Percentiles rank a stretch among this genome's conserved stretches.
Evolutionary conservation across 2,329 filamentous ascomycete genomes (phyloP).

Genomic region (Fusarium odoratissimum): DNA sequence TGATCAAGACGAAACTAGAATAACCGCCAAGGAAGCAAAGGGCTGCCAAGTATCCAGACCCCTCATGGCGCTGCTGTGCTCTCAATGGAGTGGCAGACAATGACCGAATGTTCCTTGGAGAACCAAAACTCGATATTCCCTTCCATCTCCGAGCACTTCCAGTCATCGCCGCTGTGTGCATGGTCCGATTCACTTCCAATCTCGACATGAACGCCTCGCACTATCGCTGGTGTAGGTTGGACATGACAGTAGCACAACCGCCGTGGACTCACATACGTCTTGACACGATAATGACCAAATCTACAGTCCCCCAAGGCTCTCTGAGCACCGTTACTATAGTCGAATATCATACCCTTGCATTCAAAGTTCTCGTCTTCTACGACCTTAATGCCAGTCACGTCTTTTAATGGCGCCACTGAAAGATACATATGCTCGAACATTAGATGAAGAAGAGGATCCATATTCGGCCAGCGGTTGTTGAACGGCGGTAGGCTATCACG

Average conservation of each 20-base stretch:
- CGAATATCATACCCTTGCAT: conserved; percentile 6
- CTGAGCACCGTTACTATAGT: conserved; percentile 2
- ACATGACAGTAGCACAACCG: not conserved
- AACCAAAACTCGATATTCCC: conserved; percentile 18
- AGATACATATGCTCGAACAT: not conserved
- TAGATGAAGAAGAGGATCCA: not conserved
- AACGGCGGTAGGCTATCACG: not conserved
- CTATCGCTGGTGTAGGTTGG: not conserved
- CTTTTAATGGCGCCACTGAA: not conserved
- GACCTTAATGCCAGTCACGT: not conserved
- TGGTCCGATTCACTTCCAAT: not conserved
- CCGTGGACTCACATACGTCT: not conserved
- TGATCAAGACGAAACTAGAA: not conserved
- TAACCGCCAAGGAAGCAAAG: not conserved
- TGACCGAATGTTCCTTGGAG: not conserved
- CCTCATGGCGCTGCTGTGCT: not conserved
- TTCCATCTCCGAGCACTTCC: conserved; percentile 2
- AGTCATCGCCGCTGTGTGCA: not conserved
- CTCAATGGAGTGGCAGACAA: not conserved
- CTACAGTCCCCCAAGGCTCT: conserved; percentile 2
- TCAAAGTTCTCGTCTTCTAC: not conserved
- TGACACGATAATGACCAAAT: not conserved
- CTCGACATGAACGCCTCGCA: not conserved
- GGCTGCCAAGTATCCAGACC: not conserved
- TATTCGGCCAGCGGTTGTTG: not conserved